Percentiles rank a stretch among this genome's conserved stretches.
These are phyloP conservation scores for Wickerhamomyces sp. DNA, from an alignment of 1,139 yeast species.

Conservation along the genomic window DNA sequence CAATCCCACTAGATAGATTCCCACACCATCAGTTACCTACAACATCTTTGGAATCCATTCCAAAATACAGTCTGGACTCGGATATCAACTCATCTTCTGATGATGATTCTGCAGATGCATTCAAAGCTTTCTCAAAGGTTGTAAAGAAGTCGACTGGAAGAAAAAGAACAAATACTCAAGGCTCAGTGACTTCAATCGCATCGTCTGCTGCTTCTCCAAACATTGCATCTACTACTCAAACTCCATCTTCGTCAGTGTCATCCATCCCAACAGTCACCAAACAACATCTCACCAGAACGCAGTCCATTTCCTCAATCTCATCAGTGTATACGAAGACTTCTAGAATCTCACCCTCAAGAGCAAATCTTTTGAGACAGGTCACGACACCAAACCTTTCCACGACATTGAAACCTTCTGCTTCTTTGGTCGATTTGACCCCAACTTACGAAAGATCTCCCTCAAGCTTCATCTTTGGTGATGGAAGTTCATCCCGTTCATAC, in stretches of 20 bases:
- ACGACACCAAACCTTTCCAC: conserved; percentile 13
- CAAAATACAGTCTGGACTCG: conserved; percentile 5
- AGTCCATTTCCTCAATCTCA: conserved; percentile 18
- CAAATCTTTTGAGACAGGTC: conserved; percentile 14
- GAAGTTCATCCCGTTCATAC: conserved; percentile 8
- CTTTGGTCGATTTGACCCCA: too few relatives aligned
- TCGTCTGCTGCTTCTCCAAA: background rate
- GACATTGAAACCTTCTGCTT: conserved; percentile 1
- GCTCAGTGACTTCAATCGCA: conserved; percentile 14
- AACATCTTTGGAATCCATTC: conserved; percentile 3
- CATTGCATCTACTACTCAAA: background rate
- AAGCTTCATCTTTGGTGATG: conserved; percentile 10
- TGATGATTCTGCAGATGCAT: conserved; percentile 17
- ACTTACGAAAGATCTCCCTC: too few relatives aligned
- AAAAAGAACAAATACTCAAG: conserved; percentile 21
- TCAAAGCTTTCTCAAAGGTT: conserved; percentile 21
- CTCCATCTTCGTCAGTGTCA: background rate
- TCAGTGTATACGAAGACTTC: conserved; percentile 11
- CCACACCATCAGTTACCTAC: conserved; percentile 1
- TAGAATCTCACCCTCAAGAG: conserved; percentile 17
- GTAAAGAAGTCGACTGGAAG: conserved; percentile 14
- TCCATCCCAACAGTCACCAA: conserved; percentile 2
- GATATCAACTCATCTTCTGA: conserved; percentile 11
- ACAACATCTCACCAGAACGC: conserved; percentile 14
- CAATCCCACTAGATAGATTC: conserved; percentile 8